Base-by-base conservation (phyloP, 805 yeast species). In the Monosporozyma servazzii region DNA sequence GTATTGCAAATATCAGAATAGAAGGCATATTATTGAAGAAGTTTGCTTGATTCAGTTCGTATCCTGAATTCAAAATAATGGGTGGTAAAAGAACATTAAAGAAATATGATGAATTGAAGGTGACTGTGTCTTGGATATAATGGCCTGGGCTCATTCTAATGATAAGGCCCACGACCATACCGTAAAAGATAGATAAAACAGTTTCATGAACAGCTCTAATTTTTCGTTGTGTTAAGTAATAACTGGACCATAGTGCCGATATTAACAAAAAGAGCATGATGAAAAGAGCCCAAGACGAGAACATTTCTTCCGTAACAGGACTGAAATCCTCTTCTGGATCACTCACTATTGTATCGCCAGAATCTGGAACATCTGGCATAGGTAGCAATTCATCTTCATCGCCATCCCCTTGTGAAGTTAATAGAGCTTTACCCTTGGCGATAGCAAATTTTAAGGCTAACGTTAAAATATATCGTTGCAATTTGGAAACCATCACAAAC, bases 141-240 rank as follows among this genome's bases (percentile, higher is more conserved):
- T 89, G 97, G 46, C 99, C 99, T 0, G 99, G 99, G 2, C 88
- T 78, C 21, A 91, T 76, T 59, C 99, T 77, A 54, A 95, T 89
- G 21, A 93, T 78, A 33, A 95, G 68, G 0, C 99, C 99, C 27
- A 93, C 96, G 46, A 88, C 75, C 98, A 88, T 90, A 20, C 99
- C 99, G 61, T 91, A 89, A 65, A 93, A 89, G 53, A 93, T 93
- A 1, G 98, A 88, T 45, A 95, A 72, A 40, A 93, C 98, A 0
- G 99, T 93, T 71, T 93, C 99, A 69, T 93, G 99, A n/a, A 93
- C 80, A 3, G 96, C 95, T 68, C 88, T 90, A 61, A 93, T 91
- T 57, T 93, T 78, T 59, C 88, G 79, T 61, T 88, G 96, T 63
- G 91, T 96, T 47, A 93, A 74, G 65, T 86, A 91, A 69, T 91